Base-by-base conservation (phyloP, 441 rosid species). In the Populus hybrid region DNA sequence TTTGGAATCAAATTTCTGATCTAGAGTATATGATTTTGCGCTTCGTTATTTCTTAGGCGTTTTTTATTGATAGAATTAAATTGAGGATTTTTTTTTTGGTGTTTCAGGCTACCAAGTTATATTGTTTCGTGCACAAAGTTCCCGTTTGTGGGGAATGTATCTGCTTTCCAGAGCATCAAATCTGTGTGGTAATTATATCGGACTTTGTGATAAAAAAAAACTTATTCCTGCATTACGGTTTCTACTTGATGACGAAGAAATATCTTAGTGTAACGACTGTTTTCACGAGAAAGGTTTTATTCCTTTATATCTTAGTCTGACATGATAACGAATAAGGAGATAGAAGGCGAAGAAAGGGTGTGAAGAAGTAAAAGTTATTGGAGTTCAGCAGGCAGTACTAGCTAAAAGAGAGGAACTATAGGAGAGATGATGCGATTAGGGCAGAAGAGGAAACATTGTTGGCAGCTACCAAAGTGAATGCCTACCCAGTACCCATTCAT, bases 81-180 rank as follows among this genome's bases (percentile, higher is more conserved):
- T 29, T 29, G 31, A 42, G n/a, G 66, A 36, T 36, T 76, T 12
- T n/a, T 4, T 12, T 9, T 31, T 26, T 42, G 66, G 14, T 81
- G 74, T 83, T 83, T 61, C 92, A 94, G 99, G 98, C 99, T 79
- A 94, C 99, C 12, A 96, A 94, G 85, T 81, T 96, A 36, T 96
- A 96, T 83, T 96, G 99, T 84, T 96, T 93, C 70, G 99, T 96
- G 82, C 99, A 96, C 89, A 96, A 96, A 86, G 97, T 92, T 76
- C 98, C 99, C 56, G 98, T 96, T 75, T 96, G 99, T 63, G 98
- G 99, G 40, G 99, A 96, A 86, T 96, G 99, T 83, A 85, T 96
- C 76, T 94, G 97, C 84, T 94, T 91, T 83, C 90, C 93, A 1
- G 99, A 96, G 92, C 99, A 94, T 84, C 95, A 88, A 82, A 90